Percentiles rank a stretch among this genome's conserved stretches.
Evolutionary conservation across 2,329 filamentous ascomycete genomes (phyloP).

Genomic region (Alternaria brassicicola): DNA sequence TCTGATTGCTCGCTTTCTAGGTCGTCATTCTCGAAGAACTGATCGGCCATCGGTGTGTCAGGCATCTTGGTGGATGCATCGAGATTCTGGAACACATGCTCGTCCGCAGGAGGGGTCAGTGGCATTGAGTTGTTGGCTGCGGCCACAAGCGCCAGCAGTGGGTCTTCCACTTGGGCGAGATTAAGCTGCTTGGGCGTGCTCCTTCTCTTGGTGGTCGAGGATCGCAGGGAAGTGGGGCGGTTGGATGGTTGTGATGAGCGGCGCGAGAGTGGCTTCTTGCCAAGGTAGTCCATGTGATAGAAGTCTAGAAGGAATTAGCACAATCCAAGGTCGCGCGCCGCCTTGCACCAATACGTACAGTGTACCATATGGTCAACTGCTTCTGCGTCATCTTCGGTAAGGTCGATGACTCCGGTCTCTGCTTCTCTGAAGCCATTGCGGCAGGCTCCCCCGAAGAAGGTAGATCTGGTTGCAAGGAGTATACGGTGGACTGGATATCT

Average conservation of each 20-base stretch:
- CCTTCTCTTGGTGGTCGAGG: conserved; percentile 21
- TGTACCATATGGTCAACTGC: conserved; percentile 52
- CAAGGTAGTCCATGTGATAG: conserved; percentile 51
- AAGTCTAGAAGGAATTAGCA: conserved; percentile 44
- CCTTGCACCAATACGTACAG: conserved; percentile 37
- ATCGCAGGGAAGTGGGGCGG: conserved; percentile 27
- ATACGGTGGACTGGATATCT: conserved; percentile 57
- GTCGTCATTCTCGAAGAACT: conserved; percentile 43
- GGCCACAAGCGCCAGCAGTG: conserved; percentile 44
- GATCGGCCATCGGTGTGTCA: conserved; percentile 42
- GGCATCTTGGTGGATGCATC: conserved; percentile 37
- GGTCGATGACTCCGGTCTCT: conserved; percentile 46
- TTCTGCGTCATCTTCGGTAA: conserved; percentile 50
- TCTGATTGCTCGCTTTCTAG: conserved; percentile 35
- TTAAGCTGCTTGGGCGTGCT: conserved; percentile 37
- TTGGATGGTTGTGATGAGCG: conserved; percentile 39
- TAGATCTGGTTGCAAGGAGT: conserved; percentile 56
- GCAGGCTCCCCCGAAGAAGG: conserved; percentile 54
- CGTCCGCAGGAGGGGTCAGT: conserved; percentile 36
- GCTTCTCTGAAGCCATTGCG: conserved; percentile 48
- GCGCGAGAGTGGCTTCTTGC: conserved; percentile 40
- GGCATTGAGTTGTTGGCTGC: conserved; percentile 32
- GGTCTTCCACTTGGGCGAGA: conserved; percentile 46
- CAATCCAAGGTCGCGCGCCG: conserved; percentile 3
- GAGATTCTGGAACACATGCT: conserved; percentile 26